Evolutionary conservation across 108 stramenopile species (phyloP), one percentile per base, ranked within the genome.

Genomic region (Mediolabrus comicus): DNA sequence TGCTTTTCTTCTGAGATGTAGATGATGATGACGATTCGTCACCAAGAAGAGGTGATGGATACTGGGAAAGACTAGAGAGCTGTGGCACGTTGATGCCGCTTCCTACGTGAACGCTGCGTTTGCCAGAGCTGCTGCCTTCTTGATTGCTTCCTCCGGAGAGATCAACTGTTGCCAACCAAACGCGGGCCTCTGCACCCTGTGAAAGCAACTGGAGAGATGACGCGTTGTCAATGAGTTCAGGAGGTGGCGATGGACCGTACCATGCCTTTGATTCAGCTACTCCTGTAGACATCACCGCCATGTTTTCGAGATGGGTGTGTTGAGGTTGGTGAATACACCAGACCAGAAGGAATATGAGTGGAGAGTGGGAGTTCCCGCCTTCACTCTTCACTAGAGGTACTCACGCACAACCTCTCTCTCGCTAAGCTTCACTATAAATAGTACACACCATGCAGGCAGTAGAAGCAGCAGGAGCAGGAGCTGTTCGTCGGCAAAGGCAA

Each of bases 161-260:
- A 31, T 51, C n/a, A 11, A 91, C 13, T 31, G 85, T 83, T 24
- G 59, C 55, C 14, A 76, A 59, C 91, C 91, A 95, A 27, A 95
- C 64, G 25, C 85, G 83, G 14, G 89, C 94, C 58, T 95, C 94
- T 51, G 94, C 94, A 12, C 94, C 94, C 76, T 95, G 94, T 24
- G 85, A 91, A 29, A 95, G 59, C 38, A 92, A 58, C 14, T 33
- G 22, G 53, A 57, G 67, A 31, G 61, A 68, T 9, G 74, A 64
- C 2, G 59, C 38, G 39, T 32, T 54, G 31, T 60, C 56, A 3
- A 14, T 41, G 29, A 77, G 64, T 53, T 77, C 76, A 29, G 59
- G 29, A 28, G 76, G 76, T 19, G 76, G 76, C 13, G 68, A 55
- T 22, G 67, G 76, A 38, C 76, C 76, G 22, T 65, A 67, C 66